Base-by-base conservation (phyloP, 768 basidiomycete genomes). In the Boletus coccyginus region DNA sequence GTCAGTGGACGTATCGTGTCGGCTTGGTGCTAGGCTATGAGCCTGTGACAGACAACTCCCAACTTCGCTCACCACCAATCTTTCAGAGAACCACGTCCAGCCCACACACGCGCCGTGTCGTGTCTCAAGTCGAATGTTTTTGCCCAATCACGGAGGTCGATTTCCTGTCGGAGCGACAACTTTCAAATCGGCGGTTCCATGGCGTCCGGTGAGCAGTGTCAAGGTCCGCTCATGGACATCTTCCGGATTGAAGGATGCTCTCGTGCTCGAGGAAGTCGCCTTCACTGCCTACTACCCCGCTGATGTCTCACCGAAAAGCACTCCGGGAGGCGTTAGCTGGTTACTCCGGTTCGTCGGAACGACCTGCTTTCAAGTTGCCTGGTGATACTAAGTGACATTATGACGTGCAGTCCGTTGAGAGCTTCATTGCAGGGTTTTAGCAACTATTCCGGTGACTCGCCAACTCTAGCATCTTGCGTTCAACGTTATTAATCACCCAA, bases 211-310 rank as follows among this genome's bases (percentile, higher is more conserved):
- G 46, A 79, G 85, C 33, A 66, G 64, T 52, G 70, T 74, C 32
- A 81, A 73, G 62, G 70, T 78, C 45, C 72, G 63, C 46, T 52
- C 38, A 8, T 64, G 53, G 38, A 49, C 59, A 36, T 69, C 56
- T 47, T 61, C 58, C 48, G 68, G 52, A 27, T 52, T 49, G 58
- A 69, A 73, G 19, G 74, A 76, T 21, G 84, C 82, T 0, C 69
- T 90, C 32, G 62, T 72, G 33, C 74, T 89, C 8, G 79, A 85
- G 39, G 84, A 89, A 67, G 77, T 87, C 32, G 78, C 79, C 0
- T 89, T 86, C 62, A 86, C 81, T 31, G 79, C 77, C 2, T 88
- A 80, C 65, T 89, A 89, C 64, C 87, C 88, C 31, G 79, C 84
- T 9, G 75, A 81, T 46, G 67, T 70, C 13, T 58, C 65, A 7